Evolutionary conservation across 306 rosid genomes (phyloP).

Genomic region (Fagus sylvatica): DNA sequence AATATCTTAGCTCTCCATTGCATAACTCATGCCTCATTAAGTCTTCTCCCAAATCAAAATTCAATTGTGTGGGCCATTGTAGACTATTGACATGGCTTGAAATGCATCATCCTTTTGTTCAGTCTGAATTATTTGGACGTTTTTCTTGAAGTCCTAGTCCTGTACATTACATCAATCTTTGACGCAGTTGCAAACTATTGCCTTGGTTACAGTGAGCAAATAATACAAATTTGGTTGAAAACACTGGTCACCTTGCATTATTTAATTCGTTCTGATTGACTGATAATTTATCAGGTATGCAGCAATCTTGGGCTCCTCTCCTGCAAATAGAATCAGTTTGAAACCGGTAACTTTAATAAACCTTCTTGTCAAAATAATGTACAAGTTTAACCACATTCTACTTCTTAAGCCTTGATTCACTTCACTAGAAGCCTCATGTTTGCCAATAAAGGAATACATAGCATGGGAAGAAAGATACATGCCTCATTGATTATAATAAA

Average conservation of each 20-base stretch:
- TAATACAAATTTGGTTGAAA: conserved; percentile 2
- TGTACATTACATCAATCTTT: background rate
- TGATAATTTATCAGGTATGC: conserved; percentile 70
- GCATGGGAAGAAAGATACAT: background rate
- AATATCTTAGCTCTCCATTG: conserved; percentile 1
- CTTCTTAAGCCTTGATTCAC: background rate
- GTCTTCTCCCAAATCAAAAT: conserved; percentile 8
- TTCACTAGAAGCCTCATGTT: background rate
- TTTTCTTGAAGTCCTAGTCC: background rate
- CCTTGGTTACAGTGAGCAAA: background rate
- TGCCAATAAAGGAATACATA: background rate
- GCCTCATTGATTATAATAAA: background rate
- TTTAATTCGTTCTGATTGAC: conserved; percentile 10
- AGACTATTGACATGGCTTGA: conserved; percentile 15
- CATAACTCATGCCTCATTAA: background rate
- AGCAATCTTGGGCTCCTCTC: conserved; percentile 88
- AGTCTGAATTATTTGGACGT: conserved; percentile 12
- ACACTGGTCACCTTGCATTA: conserved; percentile 13
- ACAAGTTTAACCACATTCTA: background rate
- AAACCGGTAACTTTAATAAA: conserved; percentile 54
- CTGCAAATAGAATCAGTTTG: conserved; percentile 58
- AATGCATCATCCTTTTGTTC: conserved; percentile 8
- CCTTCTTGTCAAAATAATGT: background rate
- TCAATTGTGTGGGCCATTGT: conserved; percentile 9
- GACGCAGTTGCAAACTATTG: background rate